These are phyloP conservation scores for Colletotrichum horii DNA, from an alignment of 2,329 filamentous ascomycete genomes.

Conservation along the genomic window DNA sequence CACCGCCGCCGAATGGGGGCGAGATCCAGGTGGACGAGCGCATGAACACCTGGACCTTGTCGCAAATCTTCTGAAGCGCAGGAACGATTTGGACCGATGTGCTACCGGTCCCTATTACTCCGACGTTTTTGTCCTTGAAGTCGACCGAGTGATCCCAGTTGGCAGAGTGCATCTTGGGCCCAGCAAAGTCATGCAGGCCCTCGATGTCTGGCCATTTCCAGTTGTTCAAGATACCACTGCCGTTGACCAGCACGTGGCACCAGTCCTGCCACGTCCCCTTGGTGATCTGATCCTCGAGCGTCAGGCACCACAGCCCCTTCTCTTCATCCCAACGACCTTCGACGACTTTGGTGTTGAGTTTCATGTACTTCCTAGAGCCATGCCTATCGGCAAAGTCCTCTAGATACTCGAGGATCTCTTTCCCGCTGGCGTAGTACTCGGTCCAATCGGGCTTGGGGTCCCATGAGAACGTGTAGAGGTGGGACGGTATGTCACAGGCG, in stretches of 20 bases:
- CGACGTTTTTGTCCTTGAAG: constrained; percentile 47
- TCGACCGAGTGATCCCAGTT: constrained; percentile 54
- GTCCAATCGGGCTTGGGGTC: constrained; percentile 35
- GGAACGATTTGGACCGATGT: constrained; percentile 58
- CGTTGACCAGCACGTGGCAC: constrained; percentile 54
- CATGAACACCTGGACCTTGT: constrained; percentile 32
- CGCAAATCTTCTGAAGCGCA: constrained; percentile 37
- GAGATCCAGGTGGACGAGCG: constrained; percentile 35
- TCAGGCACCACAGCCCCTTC: constrained; percentile 39
- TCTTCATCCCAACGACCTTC: constrained; percentile 48
- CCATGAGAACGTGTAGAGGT: constrained; percentile 26
- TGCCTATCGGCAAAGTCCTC: constrained; percentile 34
- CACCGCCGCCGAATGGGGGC: constrained; percentile 30
- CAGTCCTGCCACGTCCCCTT: constrained; percentile 35
- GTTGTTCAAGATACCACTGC: constrained; percentile 54
- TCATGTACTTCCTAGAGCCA: constrained; percentile 44
- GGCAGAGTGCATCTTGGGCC: constrained; percentile 57
- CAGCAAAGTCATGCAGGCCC: constrained; percentile 54
- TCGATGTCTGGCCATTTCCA: constrained; percentile 57
- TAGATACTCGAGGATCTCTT: constrained; percentile 35
- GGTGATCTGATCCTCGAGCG: constrained; percentile 28
- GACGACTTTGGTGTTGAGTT: constrained; percentile 46
- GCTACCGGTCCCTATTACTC: constrained; percentile 58
- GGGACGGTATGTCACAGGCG: constrained; percentile 22
- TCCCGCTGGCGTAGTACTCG: constrained; percentile 28